Percentiles rank a stretch among this genome's conserved stretches.
These are phyloP conservation scores for Peronospora farinosa DNA, from an alignment of 352 stramenopile genomes.

Conservation along the genomic window DNA sequence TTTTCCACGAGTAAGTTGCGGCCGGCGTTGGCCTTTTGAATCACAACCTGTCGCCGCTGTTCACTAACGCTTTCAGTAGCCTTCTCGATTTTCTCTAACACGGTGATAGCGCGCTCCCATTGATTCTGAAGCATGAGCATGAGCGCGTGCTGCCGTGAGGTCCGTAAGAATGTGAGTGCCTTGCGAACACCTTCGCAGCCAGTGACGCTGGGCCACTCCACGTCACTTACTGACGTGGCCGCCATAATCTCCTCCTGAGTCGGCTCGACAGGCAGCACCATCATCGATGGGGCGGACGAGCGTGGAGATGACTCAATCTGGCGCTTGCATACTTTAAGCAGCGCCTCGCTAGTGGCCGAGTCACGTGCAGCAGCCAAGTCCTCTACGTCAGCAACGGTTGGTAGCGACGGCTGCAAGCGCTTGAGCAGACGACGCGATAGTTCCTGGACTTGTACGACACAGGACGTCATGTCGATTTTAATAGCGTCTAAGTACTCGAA, in stretches of 20 bases:
- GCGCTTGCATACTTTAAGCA: constrained; percentile 57
- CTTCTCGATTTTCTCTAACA: constrained; percentile 71
- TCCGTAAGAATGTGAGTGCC: constrained; percentile 57
- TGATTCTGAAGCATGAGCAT: constrained; percentile 75
- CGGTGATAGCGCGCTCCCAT: constrained; percentile 62
- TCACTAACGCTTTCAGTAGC: constrained; percentile 59
- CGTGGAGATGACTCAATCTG: constrained; percentile 46
- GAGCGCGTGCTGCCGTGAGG: constrained; percentile 63
- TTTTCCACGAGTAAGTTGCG: constrained; percentile 28
- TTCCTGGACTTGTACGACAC: constrained; percentile 38
- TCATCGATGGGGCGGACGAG: constrained; percentile 12
- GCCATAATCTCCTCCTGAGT: constrained; percentile 13
- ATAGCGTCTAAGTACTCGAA: constrained; percentile 1
- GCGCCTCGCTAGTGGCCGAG: constrained; percentile 35
- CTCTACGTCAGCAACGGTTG: constrained; percentile 13
- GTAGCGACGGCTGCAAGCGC: constrained; percentile 36
- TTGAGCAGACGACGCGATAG: constrained; percentile 36
- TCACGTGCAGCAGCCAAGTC: constrained; percentile 14
- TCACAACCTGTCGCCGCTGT: constrained; percentile 58
- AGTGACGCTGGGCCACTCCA: constrained; percentile 39
- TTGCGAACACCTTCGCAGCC: constrained; percentile 61
- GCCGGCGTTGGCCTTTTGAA: constrained; percentile 50
- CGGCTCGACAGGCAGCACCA: constrained; percentile 6
- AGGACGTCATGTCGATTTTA: constrained; percentile 37
- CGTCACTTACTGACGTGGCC: constrained; percentile 2